phyloP scores from a whole-genome alignment of 2,329 filamentous ascomycete species.

The Colletotrichum liriopes region DNA sequence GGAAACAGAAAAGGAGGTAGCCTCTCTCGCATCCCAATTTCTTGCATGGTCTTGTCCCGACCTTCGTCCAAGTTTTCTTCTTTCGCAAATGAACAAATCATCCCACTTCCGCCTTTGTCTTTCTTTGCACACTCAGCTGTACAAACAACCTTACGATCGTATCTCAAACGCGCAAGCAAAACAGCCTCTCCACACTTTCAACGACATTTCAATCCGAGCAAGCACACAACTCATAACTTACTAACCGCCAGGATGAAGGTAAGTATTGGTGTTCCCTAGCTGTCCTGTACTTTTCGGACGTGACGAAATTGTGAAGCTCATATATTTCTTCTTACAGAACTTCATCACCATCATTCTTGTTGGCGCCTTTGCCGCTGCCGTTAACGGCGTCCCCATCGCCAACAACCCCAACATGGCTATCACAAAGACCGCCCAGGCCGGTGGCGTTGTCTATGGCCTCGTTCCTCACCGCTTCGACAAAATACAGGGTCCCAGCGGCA shows the following conservation, averaged over 20 bases:
- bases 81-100: not conserved
- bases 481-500: not conserved
- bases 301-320: not conserved
- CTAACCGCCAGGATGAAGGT: conserved; percentile 17
- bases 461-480: not conserved
- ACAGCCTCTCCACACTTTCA: not conserved
- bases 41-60: not conserved
- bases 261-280: not conserved
- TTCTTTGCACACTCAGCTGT: not conserved
- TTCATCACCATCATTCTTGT: not conserved
- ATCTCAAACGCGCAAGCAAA: not conserved
- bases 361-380: not conserved
- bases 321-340: not conserved
- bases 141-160: not conserved
- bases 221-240: not conserved
- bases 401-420: not conserved
- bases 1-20: not conserved
- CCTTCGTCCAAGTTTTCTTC: not conserved
- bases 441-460: not conserved
- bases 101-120: not conserved
- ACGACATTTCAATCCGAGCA: not conserved
- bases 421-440: not conserved
- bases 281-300: rapidly evolving
- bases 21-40: too few relatives aligned
- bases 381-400: conserved; percentile 1